Evolutionary conservation across 257 asterid species (phyloP).

Genomic region (Solanum infundibuliforme): DNA sequence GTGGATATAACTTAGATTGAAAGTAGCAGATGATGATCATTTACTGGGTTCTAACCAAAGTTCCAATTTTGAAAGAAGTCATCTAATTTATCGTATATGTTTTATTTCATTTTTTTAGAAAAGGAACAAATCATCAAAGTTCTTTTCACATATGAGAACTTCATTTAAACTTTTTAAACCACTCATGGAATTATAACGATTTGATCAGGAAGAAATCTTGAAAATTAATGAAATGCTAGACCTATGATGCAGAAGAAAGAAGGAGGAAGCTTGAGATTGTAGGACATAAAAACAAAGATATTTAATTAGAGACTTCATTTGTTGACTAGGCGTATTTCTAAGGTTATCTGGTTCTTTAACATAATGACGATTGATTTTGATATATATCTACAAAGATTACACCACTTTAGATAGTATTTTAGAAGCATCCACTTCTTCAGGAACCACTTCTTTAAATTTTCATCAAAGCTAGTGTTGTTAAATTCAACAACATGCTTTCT

Average conservation of each 20-base stretch:
- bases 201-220: background rate
- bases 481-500: background rate
- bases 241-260: background rate
- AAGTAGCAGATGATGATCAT: background rate
- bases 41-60: background rate
- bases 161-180: background rate
- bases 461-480: background rate
- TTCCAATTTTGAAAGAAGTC: background rate
- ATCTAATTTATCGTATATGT: background rate
- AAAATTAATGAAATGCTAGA: background rate
- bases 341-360: background rate
- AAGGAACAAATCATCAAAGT: background rate
- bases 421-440: background rate
- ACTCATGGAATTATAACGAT: background rate
- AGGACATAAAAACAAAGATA: background rate
- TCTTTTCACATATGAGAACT: background rate
- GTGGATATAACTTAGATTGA: background rate
- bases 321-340: background rate
- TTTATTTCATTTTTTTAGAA: background rate
- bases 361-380: background rate
- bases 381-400: background rate
- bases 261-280: background rate
- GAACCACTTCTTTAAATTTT: background rate
- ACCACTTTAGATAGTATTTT: background rate
- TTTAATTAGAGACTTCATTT: background rate